Conservation (phyloP, 2,329 filamentous ascomycete species). For the Triangularia verruculosa region DNA sequence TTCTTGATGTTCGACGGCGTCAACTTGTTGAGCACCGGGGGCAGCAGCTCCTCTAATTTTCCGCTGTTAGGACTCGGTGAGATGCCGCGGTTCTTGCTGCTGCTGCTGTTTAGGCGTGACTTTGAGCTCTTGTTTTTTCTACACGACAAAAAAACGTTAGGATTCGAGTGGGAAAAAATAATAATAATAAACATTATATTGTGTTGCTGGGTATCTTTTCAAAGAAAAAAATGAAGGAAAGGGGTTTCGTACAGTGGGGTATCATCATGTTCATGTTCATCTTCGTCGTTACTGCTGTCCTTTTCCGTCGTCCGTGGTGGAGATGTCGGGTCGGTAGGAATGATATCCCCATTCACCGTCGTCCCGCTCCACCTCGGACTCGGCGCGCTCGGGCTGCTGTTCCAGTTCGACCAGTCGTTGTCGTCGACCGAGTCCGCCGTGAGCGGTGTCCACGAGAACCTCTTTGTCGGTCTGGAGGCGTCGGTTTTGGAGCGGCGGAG, state of each 20-base stretch:
- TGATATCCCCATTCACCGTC: conserved; percentile 50
- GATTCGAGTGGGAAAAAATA: not conserved
- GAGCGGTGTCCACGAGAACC: conserved; percentile 59
- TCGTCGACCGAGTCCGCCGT: conserved; percentile 57
- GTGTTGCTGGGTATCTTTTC: conserved; percentile 10
- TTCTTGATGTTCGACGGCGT: conserved; percentile 74
- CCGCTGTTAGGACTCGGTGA: conserved; percentile 30
- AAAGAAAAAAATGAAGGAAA: conserved; percentile 16
- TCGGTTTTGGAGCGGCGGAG: conserved; percentile 32
- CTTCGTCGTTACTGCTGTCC: conserved; percentile 24
- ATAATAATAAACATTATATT: conserved; percentile 13
- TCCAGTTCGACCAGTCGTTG: conserved; percentile 65
- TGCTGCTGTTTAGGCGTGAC: conserved; percentile 4
- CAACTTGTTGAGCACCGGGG: conserved; percentile 69
- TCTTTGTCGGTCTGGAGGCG: conserved; percentile 46
- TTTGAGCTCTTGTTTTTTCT: conserved; percentile 33
- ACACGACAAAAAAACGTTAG: not conserved
- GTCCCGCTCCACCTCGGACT: conserved; percentile 64
- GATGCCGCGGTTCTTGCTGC: not conserved
- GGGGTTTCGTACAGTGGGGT: conserved; percentile 47
- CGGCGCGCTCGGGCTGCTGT: conserved; percentile 53
- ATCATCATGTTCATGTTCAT: conserved; percentile 46
- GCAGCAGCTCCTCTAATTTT: conserved; percentile 57
- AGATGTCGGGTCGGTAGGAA: conserved; percentile 37
- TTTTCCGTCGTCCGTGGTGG: not conserved